Conservation (phyloP, 495 filamentous ascomycete species). For the Penicillium waksmanii region DNA sequence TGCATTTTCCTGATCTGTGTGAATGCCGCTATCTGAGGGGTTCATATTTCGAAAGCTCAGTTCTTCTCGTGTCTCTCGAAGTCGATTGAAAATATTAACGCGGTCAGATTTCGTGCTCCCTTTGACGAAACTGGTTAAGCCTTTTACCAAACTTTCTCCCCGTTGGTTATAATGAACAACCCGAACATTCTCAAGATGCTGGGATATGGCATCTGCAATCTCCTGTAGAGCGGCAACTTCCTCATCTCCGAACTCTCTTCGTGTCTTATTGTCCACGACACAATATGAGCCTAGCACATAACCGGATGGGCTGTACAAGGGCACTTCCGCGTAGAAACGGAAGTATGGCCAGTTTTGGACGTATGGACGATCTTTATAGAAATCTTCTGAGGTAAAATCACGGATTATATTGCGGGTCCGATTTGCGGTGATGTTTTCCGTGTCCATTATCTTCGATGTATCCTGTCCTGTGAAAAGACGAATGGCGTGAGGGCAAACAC, state of each 20-base stretch:
- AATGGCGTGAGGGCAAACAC: conserved; percentile 48
- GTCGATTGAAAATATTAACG: background rate
- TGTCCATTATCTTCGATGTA: conserved; percentile 18
- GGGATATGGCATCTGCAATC: conserved; percentile 24
- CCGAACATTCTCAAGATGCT: conserved; percentile 30
- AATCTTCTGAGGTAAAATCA: conserved; percentile 49
- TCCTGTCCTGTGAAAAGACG: conserved; percentile 20
- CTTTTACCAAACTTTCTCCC: conserved; percentile 23
- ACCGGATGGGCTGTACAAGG: conserved; percentile 57
- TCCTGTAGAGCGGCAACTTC: conserved; percentile 32
- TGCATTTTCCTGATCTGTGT: background rate
- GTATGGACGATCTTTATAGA: conserved; percentile 43
- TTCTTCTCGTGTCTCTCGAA: background rate
- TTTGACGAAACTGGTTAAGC: conserved; percentile 26
- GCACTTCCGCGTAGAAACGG: conserved; percentile 66
- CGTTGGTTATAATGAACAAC: conserved; percentile 18
- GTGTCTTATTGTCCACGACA: conserved; percentile 56
- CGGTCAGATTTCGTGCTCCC: background rate
- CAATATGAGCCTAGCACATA: conserved; percentile 65
- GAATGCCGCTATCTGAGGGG: background rate
- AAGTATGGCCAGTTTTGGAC: conserved; percentile 41
- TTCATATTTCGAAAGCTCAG: conserved; percentile 1
- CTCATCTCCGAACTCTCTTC: conserved; percentile 25
- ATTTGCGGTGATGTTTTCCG: conserved; percentile 17
- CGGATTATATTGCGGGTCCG: conserved; percentile 43